phyloP scores from a whole-genome alignment of 441 rosid species.

The Syzygium malaccense region DNA sequence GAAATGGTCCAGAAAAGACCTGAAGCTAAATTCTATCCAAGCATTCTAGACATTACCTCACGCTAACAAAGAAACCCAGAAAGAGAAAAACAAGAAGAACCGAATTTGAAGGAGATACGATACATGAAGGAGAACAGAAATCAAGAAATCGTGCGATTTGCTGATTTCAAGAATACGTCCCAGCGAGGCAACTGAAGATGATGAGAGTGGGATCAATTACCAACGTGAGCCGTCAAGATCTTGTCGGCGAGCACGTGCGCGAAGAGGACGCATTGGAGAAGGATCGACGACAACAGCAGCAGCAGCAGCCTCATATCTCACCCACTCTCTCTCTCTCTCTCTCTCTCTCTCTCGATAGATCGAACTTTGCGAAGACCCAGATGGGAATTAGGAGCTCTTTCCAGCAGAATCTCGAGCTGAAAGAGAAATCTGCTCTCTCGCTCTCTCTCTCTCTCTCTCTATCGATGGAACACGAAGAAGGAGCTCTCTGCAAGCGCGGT shows the following conservation, averaged over 20 bases:
- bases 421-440: background rate
- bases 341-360: background rate
- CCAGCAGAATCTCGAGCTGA: background rate
- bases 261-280: slow-evolving; percentile 14
- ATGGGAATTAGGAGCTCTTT: background rate
- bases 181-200: background rate
- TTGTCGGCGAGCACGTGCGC: slow-evolving; percentile 40
- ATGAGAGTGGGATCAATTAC: slow-evolving; percentile 17
- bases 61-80: background rate
- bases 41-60: background rate
- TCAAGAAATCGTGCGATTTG: background rate
- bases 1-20: background rate
- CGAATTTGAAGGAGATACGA: background rate
- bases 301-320: slow-evolving; percentile 12
- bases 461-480: background rate
- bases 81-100: background rate
- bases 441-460: background rate
- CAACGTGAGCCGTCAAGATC: slow-evolving; percentile 59
- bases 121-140: background rate
- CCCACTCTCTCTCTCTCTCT: background rate
- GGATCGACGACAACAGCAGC: background rate
- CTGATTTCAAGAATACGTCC: background rate
- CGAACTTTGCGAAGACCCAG: background rate
- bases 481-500: background rate
- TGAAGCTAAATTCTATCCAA: background rate